Conservation (phyloP, 1,139 yeast genomes). For the Hemisphaericaspora xylofermentans region DNA sequence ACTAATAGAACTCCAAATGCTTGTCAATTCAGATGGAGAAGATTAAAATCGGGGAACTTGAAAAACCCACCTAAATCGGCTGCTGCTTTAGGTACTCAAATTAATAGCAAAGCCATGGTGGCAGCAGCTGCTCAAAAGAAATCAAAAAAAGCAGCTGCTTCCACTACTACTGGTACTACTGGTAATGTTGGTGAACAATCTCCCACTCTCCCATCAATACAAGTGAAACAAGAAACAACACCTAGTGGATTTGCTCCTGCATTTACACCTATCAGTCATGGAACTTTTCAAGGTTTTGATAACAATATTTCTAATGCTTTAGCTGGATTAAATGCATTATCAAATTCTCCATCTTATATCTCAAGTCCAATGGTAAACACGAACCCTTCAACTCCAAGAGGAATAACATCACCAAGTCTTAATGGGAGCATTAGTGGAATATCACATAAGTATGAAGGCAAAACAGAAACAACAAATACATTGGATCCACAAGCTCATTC, state of each 20-base stretch:
- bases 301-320: conserved; percentile 44
- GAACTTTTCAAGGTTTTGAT: conserved; percentile 46
- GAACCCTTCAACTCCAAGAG: conserved; percentile 24
- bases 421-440: conserved; percentile 7
- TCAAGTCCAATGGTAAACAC: conserved; percentile 30
- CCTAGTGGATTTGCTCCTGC: conserved; percentile 30
- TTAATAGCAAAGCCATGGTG: conserved; percentile 12
- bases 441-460: conserved; percentile 13
- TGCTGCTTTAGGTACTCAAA: conserved; percentile 20
- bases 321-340: conserved; percentile 48
- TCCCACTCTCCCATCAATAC: not conserved
- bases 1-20: conserved; percentile 73
- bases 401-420: conserved; percentile 22
- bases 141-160: conserved; percentile 26
- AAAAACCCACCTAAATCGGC: conserved; percentile 55
- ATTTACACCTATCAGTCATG: conserved; percentile 37
- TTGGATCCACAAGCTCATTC: conserved; percentile 38
- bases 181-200: conserved; percentile 12
- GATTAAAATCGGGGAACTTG: conserved; percentile 63
- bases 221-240: conserved; percentile 8
- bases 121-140: conserved; percentile 7
- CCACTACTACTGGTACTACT: conserved; percentile 10
- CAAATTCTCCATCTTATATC: conserved; percentile 36
- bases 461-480: conserved; percentile 20
- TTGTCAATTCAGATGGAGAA: conserved; percentile 77